Base-by-base conservation (phyloP, 2,329 filamentous ascomycete species). In the Cadophora malorum region DNA sequence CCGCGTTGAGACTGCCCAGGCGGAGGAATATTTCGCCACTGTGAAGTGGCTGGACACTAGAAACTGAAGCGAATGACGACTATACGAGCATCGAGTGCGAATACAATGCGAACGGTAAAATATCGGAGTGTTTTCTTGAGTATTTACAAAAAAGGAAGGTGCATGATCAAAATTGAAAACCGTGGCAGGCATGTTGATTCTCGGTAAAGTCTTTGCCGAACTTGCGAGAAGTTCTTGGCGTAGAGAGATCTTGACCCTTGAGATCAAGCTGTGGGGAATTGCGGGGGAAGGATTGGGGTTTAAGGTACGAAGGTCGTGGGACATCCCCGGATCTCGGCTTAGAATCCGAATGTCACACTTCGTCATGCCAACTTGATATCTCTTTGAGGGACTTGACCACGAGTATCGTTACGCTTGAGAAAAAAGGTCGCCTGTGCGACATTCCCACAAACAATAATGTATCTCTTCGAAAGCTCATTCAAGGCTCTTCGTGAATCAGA, bases 11-110 rank as follows among this genome's bases (percentile, higher is more conserved):
- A 6, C 2, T 19, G 52, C 52, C 52, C 52, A 55, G 52, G 52
- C 52, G 52, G 52, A 55, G 16, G 52, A 55, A 55, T 55, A 55
- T 55, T 55, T 55, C 52, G 28, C 52, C 52, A 31, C 4, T 23
- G 50, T 0, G 23, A 5, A 2, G 14, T 31, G 50, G 50, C 50
- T 53, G 10, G 10, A 28, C 4, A 6, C 10, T 53, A 14, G 7
- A 7, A 14, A 12, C 14, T 25, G 3, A n/a, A 31, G 16, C 50
- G 25, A 31, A 53, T 53, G 25, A 35, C 9, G 33, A 35, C 5
- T 35, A 35, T 28, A 28, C 28, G 28, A 28, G 28, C 5, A 28
- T 3, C 28, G 5, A 28, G 28, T 3, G 28, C n/a, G n/a, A n/a
- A n/a, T n/a, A 28, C 3, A 28, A 28, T 3, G 28, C 28, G 28